These are phyloP conservation scores for Rubus idaeus DNA, from an alignment of 306 rosid genomes.

Conservation along the genomic window DNA sequence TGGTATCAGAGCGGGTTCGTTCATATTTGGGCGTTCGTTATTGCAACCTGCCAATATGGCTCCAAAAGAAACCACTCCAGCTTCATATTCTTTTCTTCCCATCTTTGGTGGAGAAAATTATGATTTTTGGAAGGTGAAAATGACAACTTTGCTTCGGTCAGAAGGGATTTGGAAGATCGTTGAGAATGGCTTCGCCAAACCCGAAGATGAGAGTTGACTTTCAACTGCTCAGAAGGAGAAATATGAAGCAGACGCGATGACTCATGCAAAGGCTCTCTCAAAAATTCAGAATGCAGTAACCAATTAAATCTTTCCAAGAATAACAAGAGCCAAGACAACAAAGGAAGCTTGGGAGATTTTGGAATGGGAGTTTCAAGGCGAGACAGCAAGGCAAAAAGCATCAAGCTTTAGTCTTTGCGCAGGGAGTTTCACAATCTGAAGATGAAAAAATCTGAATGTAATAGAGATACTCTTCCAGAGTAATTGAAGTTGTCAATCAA, in stretches of 20 bases:
- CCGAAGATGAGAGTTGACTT: too few species aligned
- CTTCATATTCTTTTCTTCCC: not conserved
- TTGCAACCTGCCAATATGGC: not conserved
- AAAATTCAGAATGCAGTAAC: too few species aligned
- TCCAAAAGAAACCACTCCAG: not conserved
- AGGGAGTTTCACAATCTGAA: conserved; percentile 1
- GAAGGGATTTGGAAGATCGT: too few species aligned
- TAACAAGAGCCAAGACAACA: not conserved
- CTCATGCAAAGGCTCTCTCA: too few species aligned
- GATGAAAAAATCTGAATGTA: conserved; percentile 1
- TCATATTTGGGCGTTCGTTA: not conserved
- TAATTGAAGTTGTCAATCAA: conserved; percentile 6
- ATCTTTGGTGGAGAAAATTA: not conserved
- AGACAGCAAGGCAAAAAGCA: not conserved
- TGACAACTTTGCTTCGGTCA: not conserved
- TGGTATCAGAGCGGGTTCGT: not conserved
- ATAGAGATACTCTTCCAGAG: not conserved
- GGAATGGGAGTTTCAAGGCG: conserved; percentile 4
- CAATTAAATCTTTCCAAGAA: conserved; percentile 8
- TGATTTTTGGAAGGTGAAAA: conserved; percentile 8
- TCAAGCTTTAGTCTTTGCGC: not conserved
- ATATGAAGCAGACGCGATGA: too few species aligned
- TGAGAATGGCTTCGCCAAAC: too few species aligned
- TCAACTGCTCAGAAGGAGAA: too few species aligned
- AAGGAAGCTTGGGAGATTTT: conserved; percentile 7